Evolutionary conservation across 495 filamentous ascomycete species (phyloP).

Genomic region (Margaritispora aquatica): DNA sequence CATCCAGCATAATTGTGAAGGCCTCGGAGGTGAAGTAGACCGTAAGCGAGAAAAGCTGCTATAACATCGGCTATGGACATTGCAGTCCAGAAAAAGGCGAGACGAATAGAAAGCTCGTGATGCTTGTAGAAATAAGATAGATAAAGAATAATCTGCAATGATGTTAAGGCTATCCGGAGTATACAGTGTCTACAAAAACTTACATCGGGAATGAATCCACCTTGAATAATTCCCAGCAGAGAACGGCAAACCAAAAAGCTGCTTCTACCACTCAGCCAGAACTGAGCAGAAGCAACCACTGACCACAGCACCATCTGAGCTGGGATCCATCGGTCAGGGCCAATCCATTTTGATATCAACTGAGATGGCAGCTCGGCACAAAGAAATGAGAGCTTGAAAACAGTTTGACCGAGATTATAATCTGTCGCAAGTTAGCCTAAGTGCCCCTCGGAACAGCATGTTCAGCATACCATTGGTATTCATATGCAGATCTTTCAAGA

Average conservation of each 20-base stretch:
- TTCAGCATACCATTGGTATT: conserved; percentile 58
- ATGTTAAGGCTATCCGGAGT: not conserved
- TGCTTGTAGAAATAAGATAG: conserved; percentile 76
- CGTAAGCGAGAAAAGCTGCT: conserved; percentile 65
- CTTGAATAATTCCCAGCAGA: conserved; percentile 68
- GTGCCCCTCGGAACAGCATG: too few relatives aligned
- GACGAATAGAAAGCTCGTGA: conserved; percentile 59
- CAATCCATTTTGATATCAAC: conserved; percentile 65
- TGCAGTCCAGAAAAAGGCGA: conserved; percentile 69
- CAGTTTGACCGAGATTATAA: conserved; percentile 74
- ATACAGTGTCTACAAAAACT: not conserved
- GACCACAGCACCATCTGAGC: conserved; percentile 78
- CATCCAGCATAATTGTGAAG: conserved; percentile 59
- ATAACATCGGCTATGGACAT: conserved; percentile 61
- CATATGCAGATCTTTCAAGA: conserved; percentile 51
- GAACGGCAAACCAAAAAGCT: conserved; percentile 60
- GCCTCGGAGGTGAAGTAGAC: conserved; percentile 61
- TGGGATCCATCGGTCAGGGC: conserved; percentile 82
- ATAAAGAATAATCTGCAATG: conserved; percentile 47
- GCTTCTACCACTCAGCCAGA: conserved; percentile 51
- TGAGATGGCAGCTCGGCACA: conserved; percentile 71
- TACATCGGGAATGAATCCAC: conserved; percentile 56
- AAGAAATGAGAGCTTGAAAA: conserved; percentile 64
- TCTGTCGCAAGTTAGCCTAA: conserved; percentile 27
- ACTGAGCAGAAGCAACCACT: conserved; percentile 62